A percentile compares a stretch with the other conserved stretches of the same genome.
phyloP scores from a whole-genome alignment of 108 stramenopile genomes.

The Skeletonema grethae region DNA sequence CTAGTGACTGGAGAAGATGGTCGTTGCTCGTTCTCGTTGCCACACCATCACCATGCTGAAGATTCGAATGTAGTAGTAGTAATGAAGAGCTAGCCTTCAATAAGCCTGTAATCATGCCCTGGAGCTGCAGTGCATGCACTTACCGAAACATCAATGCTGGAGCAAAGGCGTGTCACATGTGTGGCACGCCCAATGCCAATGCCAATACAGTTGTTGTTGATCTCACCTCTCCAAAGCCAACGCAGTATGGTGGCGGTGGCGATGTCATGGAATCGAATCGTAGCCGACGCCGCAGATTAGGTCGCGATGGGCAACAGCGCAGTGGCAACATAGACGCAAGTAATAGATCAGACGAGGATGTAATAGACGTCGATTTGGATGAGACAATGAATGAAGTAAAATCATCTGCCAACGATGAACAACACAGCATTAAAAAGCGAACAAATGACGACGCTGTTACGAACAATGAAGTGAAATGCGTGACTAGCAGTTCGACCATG shows the following conservation, averaged over 20 bases:
- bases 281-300: conserved; percentile 18
- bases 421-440: not conserved
- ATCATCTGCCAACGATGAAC: not conserved
- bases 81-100: too few relatives aligned
- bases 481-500: not conserved
- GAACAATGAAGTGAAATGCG: not conserved
- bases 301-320: not conserved
- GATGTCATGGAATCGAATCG: conserved; percentile 37
- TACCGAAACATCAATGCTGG: conserved; percentile 30
- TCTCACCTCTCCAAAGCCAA: conserved; percentile 16
- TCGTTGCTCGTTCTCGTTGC: too few relatives aligned
- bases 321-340: not conserved
- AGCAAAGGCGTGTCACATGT: conserved; percentile 20
- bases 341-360: not conserved
- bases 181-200: not conserved
- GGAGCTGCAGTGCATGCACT: conserved; percentile 33
- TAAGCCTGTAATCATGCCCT: not conserved
- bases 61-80: too few relatives aligned
- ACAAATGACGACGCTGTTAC: not conserved
- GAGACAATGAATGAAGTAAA: not conserved
- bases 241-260: conserved; percentile 10
- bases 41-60: too few relatives aligned
- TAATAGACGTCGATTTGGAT: conserved; percentile 5
- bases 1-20: too few relatives aligned
- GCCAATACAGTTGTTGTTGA: conserved; percentile 2